Evolutionary conservation across 257 asterid species (phyloP), one percentile per base, ranked within the genome.

Genomic region (Forsythia viridissima): DNA sequence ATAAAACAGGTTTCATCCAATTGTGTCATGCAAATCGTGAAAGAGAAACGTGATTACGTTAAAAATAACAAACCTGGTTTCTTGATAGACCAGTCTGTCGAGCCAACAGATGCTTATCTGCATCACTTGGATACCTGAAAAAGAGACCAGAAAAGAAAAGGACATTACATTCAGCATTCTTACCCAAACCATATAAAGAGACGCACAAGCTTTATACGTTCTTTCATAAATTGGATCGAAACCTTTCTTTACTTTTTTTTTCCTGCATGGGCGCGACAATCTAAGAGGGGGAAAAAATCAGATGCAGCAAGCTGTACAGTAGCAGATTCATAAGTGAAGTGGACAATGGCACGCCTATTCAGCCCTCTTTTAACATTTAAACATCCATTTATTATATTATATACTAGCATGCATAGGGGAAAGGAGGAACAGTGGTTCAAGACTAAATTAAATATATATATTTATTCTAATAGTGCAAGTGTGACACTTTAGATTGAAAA

Each of bases 41-140:
- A 63, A 43, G 37, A 52, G 70, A 81, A 69, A 72, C 18, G 59
- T 34, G 65, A 65, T n/a, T 21, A 38, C 13, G 43, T 34, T 12
- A 41, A 46, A 39, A 6, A 12, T 67, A 34, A n/a, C 70, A 30
- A 72, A 94, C 98, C 97, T 96, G 99, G 86, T 91, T 94, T 87
- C 96, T 91, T 46, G 99, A 96, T 57, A 96, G 92, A 80, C 98
- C 98, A 74, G 99, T 94, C 98, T 96, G 98, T 84, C 99, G 84
- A 73, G 99, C 95, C 87, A 96, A 85, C 82, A 96, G 97, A 83
- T 92, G 98, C 88, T 96, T 96, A 94, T 96, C 98, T 71, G 99
- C 99, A 84, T 96, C 99, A 87, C 98, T 94, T 85, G 99, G 99
- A 80, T 96, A 96, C 96, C 99, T 96, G 98, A 90, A 91, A 90